Evolutionary conservation across 2,329 filamentous ascomycete species (phyloP).

Genomic region (Aspergillus cejpii): DNA sequence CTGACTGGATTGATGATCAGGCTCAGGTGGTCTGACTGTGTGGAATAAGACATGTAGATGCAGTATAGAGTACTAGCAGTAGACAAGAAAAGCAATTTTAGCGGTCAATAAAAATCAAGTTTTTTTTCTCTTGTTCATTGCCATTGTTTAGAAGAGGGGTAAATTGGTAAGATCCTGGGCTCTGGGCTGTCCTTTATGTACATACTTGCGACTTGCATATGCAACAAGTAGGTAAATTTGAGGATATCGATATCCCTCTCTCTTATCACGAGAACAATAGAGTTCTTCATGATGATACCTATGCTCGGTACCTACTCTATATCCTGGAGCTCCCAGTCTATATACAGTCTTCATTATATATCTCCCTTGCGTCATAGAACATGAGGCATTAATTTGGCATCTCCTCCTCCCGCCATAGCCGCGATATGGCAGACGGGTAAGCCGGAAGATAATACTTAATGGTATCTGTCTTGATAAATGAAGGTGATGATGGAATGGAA

Average conservation of each 20-base stretch:
- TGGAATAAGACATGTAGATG: too few relatives aligned
- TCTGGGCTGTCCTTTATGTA: too few relatives aligned
- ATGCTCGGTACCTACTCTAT: too few relatives aligned
- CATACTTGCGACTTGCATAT: not conserved
- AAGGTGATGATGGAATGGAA: too few relatives aligned
- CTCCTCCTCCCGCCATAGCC: conserved; percentile 15
- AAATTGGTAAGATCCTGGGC: too few relatives aligned
- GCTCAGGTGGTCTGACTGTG: conserved; percentile 6
- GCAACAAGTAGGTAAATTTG: not conserved
- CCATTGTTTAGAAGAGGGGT: too few relatives aligned
- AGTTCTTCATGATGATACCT: not conserved
- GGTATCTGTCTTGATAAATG: too few relatives aligned
- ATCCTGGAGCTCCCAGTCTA: not conserved
- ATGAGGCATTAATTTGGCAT: conserved; percentile 1
- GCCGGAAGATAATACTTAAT: conserved; percentile 1
- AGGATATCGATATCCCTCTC: too few relatives aligned
- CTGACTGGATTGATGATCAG: conserved; percentile 4
- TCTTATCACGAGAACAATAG: not conserved
- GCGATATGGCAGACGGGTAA: conserved; percentile 12
- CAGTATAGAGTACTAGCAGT: not conserved
- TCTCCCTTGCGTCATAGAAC: conserved; percentile 12
- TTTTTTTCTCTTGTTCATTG: too few relatives aligned
- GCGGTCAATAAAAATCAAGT: not conserved
- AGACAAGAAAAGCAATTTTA: conserved; percentile 8
- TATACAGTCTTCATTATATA: not conserved